A percentile compares a stretch with the other conserved stretches of the same genome.
Evolutionary conservation across 345 rosid species (phyloP).

Genomic region (Triadica sebifera): DNA sequence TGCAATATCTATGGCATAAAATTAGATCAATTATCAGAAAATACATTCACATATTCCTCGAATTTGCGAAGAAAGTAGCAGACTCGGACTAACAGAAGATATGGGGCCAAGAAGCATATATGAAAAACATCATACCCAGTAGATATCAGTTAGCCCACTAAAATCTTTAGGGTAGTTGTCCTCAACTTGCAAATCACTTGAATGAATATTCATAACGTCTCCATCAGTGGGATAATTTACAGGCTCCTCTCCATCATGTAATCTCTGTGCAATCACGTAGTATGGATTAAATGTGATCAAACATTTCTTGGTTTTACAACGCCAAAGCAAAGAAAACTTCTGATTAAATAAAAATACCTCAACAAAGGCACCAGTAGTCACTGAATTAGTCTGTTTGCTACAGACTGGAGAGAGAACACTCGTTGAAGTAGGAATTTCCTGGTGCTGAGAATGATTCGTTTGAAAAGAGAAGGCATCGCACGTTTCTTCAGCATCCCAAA

Average conservation of each 20-base stretch:
- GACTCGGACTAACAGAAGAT: not conserved
- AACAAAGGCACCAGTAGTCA: constrained; percentile 23
- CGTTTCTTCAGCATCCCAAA: constrained; percentile 98
- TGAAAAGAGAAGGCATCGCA: constrained; percentile 93
- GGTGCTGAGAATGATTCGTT: constrained; percentile 30
- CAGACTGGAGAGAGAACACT: constrained; percentile 31
- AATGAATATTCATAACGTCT: constrained; percentile 45
- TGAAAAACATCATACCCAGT: constrained; percentile 55
- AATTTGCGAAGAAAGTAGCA: too few relatives aligned
- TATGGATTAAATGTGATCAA: constrained; percentile 1
- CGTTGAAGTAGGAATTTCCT: constrained; percentile 36
- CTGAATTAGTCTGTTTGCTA: constrained; percentile 27
- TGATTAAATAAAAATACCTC: constrained; percentile 40
- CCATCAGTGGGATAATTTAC: constrained; percentile 32
- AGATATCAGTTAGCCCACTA: constrained; percentile 63
- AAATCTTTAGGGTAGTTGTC: constrained; percentile 49
- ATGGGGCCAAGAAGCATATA: too few relatives aligned
- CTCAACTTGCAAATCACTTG: constrained; percentile 32
- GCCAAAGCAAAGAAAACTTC: constrained; percentile 1
- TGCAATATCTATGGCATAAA: not conserved
- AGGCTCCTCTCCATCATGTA: constrained; percentile 32
- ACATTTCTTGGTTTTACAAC: constrained; percentile 3
- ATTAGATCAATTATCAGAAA: constrained; percentile 6
- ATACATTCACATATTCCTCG: not conserved
- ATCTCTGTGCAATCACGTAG: constrained; percentile 39